A percentile compares a stretch with the other conserved stretches of the same genome.
Evolutionary conservation across 2,329 filamentous ascomycete genomes (phyloP).

Genomic region (Pestalotiopsis sp.): DNA sequence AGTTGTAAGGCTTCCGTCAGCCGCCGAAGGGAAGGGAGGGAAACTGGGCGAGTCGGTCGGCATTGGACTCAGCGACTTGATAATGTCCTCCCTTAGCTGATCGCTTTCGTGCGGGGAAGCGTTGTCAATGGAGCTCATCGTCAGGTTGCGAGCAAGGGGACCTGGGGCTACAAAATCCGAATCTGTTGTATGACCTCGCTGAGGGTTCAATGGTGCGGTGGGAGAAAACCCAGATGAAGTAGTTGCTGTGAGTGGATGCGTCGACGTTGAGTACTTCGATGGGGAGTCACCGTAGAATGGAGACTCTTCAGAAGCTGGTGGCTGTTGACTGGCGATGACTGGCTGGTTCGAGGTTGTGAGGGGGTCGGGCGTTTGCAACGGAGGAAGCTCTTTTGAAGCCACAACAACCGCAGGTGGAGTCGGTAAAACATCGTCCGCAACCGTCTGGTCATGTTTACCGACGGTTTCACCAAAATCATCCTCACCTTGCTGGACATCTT

Average conservation of each 20-base stretch:
- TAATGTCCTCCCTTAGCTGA: constrained; percentile 73
- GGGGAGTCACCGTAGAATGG: constrained; percentile 17
- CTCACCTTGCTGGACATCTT: constrained; percentile 4
- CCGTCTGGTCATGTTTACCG: constrained; percentile 25
- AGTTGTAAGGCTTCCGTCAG: constrained; percentile 1
- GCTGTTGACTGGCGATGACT: not conserved
- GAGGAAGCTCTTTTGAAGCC: constrained; percentile 25
- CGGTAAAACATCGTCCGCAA: constrained; percentile 24
- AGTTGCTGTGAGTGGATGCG: constrained; percentile 19
- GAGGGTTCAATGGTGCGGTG: constrained; percentile 49
- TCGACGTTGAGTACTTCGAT: constrained; percentile 20
- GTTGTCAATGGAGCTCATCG: constrained; percentile 51
- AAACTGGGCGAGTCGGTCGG: constrained; percentile 32
- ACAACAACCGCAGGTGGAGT: constrained; percentile 21
- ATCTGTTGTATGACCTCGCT: constrained; percentile 35
- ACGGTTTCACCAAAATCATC: constrained; percentile 19
- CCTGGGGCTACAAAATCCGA: constrained; percentile 38
- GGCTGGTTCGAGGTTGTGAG: constrained; percentile 14
- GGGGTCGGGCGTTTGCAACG: constrained; percentile 25
- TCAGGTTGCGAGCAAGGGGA: constrained; percentile 44
- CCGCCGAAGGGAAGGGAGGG: constrained; percentile 16
- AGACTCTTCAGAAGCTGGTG: constrained; percentile 14
- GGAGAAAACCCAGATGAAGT: constrained; percentile 37
- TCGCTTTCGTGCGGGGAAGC: constrained; percentile 70
- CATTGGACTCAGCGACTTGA: constrained; percentile 64